Base-by-base conservation (phyloP, 768 basidiomycete genomes). In the Kwoniella newhampshirensis region DNA sequence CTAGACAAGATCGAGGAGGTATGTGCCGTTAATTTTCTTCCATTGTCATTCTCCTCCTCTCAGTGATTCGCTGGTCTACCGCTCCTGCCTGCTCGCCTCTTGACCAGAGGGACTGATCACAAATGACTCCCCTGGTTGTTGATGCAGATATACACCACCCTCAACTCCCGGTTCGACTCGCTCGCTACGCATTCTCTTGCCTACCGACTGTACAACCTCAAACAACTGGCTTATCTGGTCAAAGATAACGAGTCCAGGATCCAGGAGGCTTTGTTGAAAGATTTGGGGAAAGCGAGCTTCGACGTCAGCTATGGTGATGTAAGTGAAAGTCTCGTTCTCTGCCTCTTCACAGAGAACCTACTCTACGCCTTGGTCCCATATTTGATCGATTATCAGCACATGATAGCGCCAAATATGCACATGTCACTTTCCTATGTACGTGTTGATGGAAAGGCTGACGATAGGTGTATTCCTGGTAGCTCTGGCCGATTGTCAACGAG, bases 201-300 rank as follows among this genome's bases (percentile, higher is more conserved):
- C 8, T 72, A 73, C 42, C 47, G 77, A 44, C 49, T 69, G 15
- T 69, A 66, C 46, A 70, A 75, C 52, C 65, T 77, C 48, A 75
- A 77, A 51, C 68, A 75, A 43, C 61, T 77, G 0, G 74, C 61
- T 0, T 77, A 73, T 41, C 27, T 75, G n/a, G 61, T 77, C 44
- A 51, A 70, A 47, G 77, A 77, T 42, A 73, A 77, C 57, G 60
- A 64, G 28, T 44, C 53, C 17, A 53, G 37, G 39, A 74, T 77
- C 40, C 50, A 58, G 8, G 51, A 62, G 25, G 70, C 73, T 15
- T 51, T 74, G 21, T 54, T 59, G 21, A 49, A 51, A 8, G 77
- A 77, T 57, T 41, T 77, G n/a, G 75, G 68, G 18, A 67, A 68
- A 39, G 63, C 63, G 1, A 45, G 23, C 1, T 63, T 62, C 17